Evolutionary conservation across 1,284 basidiomycete genomes (phyloP).

Genomic region (Ceraceosorus guamensis): DNA sequence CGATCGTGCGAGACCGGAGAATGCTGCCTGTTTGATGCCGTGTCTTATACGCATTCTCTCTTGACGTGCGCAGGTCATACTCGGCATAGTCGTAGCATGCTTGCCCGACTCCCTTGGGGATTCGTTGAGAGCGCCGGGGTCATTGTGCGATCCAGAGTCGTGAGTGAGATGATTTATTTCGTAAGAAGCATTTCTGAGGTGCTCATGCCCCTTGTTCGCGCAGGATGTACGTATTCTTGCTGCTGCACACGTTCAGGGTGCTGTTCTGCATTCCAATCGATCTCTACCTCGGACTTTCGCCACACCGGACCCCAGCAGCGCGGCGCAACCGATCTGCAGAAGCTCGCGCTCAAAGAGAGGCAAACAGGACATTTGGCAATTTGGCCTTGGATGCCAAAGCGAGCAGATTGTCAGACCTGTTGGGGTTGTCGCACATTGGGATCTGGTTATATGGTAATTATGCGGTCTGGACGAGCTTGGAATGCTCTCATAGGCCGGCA

Average conservation of each 20-base stretch:
- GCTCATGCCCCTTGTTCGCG: constrained; percentile 16
- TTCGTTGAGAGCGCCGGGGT: constrained; percentile 3
- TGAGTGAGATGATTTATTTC: constrained; percentile 7
- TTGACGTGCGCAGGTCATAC: constrained; percentile 4
- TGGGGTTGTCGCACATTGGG: constrained; percentile 26
- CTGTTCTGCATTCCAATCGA: constrained; percentile 25
- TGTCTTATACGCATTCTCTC: not conserved
- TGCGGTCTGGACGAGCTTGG: constrained; percentile 27
- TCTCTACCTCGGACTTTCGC: constrained; percentile 32
- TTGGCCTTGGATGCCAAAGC: constrained; percentile 24
- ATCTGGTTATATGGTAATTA: constrained; percentile 39
- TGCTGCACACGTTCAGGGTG: constrained; percentile 28
- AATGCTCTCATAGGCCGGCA: constrained; percentile 28
- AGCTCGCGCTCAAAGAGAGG: constrained; percentile 23
- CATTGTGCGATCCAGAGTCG: constrained; percentile 6
- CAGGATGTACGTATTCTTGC: constrained; percentile 31
- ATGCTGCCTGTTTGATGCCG: not conserved
- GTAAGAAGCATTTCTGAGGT: constrained; percentile 16
- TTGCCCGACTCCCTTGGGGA: constrained; percentile 12
- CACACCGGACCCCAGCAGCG: constrained; percentile 25
- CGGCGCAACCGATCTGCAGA: constrained; percentile 17
- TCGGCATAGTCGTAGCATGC: constrained; percentile 8
- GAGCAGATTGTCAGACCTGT: constrained; percentile 21
- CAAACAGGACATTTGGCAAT: constrained; percentile 22
- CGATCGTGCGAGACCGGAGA: not conserved